These are phyloP conservation scores for Elaeagnus macrophylla DNA, from an alignment of 306 rosid species.

Conservation along the genomic window DNA sequence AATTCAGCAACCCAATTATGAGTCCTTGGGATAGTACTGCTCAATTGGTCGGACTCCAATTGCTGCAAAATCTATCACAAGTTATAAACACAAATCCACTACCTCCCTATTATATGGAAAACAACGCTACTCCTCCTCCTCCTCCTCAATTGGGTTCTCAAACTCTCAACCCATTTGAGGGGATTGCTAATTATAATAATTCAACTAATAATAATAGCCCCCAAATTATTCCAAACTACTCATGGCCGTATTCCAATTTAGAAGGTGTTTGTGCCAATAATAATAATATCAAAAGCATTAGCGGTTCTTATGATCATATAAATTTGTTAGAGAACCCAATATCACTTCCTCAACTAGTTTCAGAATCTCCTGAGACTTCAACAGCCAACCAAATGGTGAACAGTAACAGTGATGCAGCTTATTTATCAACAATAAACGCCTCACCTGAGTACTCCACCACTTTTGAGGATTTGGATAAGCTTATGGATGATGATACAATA, in stretches of 20 bases:
- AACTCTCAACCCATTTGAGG: no score
- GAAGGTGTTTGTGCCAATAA: no score
- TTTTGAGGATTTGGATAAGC: conserved; percentile 64
- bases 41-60: conserved; percentile 49
- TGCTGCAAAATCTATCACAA: conserved; percentile 47
- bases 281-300: no score
- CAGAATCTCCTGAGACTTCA: conserved; percentile 11
- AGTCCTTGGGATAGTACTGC: conserved; percentile 35
- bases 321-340: no score
- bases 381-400: conserved; percentile 29
- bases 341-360: no score
- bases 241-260: no score
- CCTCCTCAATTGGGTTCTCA: conserved; percentile 9
- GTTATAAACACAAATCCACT: conserved; percentile 21
- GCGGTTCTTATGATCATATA: no score
- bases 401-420: conserved; percentile 9
- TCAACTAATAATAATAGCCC: no score
- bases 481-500: conserved; percentile 41
- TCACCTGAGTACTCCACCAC: conserved; percentile 27
- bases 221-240: no score
- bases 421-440: conserved; percentile 23
- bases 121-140: conserved; percentile 8
- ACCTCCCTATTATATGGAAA: conserved; percentile 22
- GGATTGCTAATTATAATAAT: no score
- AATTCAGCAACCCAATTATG: conserved; percentile 19